Percentiles rank a stretch among this genome's conserved stretches.
These are phyloP conservation scores for Pseudofabraea citricarpa DNA, from an alignment of 2,329 filamentous ascomycete species.

Conservation along the genomic window DNA sequence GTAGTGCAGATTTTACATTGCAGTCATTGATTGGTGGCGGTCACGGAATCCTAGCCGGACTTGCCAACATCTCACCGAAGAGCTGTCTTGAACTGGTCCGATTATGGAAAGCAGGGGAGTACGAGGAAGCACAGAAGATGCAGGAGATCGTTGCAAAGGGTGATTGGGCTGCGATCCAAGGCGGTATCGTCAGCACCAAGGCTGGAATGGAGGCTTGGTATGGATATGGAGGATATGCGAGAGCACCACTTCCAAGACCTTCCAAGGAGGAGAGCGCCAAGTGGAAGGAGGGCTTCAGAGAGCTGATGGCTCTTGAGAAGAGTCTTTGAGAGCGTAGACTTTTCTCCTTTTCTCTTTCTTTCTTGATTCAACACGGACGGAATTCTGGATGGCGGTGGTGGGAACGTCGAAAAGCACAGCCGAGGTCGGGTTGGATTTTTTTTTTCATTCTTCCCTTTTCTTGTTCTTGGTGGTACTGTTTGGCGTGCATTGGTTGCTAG, in stretches of 20 bases:
- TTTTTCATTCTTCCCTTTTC: no score
- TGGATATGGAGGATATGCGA: constrained; percentile 54
- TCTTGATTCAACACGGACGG: neutral
- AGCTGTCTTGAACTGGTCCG: constrained; percentile 57
- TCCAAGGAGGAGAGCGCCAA: constrained; percentile 40
- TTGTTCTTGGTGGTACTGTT: no score
- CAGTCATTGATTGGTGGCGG: constrained; percentile 67
- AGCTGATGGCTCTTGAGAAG: constrained; percentile 47
- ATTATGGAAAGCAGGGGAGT: constrained; percentile 54
- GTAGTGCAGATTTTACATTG: constrained; percentile 69
- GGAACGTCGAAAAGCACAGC: no score
- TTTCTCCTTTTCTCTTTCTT: neutral
- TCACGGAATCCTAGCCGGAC: constrained; percentile 66
- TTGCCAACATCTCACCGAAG: constrained; percentile 66
- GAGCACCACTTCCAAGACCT: constrained; percentile 46
- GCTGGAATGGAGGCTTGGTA: constrained; percentile 56
- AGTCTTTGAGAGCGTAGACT: constrained; percentile 8
- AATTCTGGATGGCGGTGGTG: no score
- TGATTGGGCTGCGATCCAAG: constrained; percentile 66
- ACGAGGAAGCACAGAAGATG: constrained; percentile 55
- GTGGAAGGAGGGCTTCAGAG: constrained; percentile 53
- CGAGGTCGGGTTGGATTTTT: no score
- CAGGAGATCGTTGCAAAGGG: constrained; percentile 61
- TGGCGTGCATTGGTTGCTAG: no score
- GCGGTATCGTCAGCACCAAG: constrained; percentile 66